Percentiles rank a stretch among this genome's conserved stretches.
Conservation (phyloP, 306 rosid genomes). For the Begonia peltatifolia region DNA sequence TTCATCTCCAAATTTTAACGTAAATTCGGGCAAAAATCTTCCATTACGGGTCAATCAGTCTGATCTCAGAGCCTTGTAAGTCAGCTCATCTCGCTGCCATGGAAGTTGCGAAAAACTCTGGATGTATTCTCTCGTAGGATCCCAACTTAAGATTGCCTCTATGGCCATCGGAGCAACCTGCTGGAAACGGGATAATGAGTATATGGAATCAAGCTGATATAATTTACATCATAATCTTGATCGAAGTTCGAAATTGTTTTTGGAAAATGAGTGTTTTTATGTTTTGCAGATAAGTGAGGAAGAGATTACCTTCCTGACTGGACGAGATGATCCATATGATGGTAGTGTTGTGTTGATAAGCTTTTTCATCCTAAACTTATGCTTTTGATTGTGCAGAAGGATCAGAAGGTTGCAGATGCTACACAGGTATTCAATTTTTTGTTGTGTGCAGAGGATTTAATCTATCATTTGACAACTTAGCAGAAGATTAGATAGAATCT, state of each 20-base stretch:
- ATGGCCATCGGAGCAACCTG: constrained; percentile 75
- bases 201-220: constrained; percentile 81
- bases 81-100: constrained; percentile 80
- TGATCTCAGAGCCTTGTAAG: constrained; percentile 73
- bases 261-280: neutral
- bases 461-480: too few species aligned
- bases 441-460: too few species aligned
- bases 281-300: constrained; percentile 38
- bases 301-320: constrained; percentile 33
- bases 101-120: constrained; percentile 51
- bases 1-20: neutral
- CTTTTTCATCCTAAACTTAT: constrained; percentile 38
- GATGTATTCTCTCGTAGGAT: constrained; percentile 77
- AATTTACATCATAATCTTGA: constrained; percentile 61
- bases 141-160: constrained; percentile 80
- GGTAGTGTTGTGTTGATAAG: constrained; percentile 38
- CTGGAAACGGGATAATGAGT: constrained; percentile 59
- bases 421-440: constrained; percentile 14
- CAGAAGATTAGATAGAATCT: too few species aligned
- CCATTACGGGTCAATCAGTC: constrained; percentile 94
- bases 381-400: constrained; percentile 58
- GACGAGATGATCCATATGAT: constrained; percentile 42
- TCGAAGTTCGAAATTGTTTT: neutral
- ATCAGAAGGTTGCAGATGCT: constrained; percentile 46
- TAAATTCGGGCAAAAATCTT: constrained; percentile 51